A percentile compares a stretch with the other conserved stretches of the same genome.
These are phyloP conservation scores for Ochetophila trinervis DNA, from an alignment of 306 rosid species.

Conservation along the genomic window DNA sequence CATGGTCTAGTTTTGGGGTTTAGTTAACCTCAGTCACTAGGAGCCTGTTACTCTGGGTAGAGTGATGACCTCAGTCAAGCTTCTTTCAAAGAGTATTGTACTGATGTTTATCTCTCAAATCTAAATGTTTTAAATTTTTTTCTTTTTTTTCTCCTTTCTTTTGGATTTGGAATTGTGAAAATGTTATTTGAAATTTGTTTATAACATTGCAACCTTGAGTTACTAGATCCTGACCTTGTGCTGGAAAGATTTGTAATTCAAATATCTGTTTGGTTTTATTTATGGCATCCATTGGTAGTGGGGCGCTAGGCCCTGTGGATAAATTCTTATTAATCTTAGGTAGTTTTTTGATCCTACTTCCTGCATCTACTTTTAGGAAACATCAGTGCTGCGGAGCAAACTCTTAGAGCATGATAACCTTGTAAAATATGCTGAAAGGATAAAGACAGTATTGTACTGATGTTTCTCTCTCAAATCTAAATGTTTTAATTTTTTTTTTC, in stretches of 20 bases:
- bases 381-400: slow-evolving; percentile 65
- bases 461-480: no score
- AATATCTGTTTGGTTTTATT: neutral
- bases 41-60: no score
- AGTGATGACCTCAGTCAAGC: no score
- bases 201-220: no score
- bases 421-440: slow-evolving; percentile 61
- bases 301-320: neutral
- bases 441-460: slow-evolving; percentile 26
- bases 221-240: no score
- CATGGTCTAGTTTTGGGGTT: no score
- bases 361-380: slow-evolving; percentile 54
- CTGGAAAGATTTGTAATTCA: neutral
- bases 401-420: slow-evolving; percentile 69
- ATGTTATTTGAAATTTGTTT: no score
- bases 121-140: no score
- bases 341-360: slow-evolving; percentile 18
- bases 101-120: no score
- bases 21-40: no score
- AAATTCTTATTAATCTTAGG: neutral
- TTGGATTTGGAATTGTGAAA: neutral
- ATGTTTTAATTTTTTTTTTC: no score
- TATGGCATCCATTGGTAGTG: neutral
- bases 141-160: neutral
- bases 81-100: no score